Percentiles rank a stretch among this genome's conserved stretches.
Evolutionary conservation across 1,139 yeast species (phyloP).

Genomic region (Hansenula anomala): DNA sequence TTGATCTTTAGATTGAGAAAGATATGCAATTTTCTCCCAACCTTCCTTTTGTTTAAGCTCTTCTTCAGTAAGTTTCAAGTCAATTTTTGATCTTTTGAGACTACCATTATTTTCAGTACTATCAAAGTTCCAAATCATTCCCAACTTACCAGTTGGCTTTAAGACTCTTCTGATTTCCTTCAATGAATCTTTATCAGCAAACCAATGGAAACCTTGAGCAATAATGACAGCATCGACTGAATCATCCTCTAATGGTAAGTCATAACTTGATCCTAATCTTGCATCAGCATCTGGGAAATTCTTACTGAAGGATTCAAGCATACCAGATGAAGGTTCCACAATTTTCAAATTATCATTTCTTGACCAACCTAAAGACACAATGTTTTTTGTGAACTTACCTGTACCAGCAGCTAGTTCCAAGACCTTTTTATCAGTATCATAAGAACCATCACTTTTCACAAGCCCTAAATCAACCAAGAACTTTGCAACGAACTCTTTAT

Average conservation of each 20-base stretch:
- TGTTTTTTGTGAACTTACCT: constrained; percentile 52
- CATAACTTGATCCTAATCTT: constrained; percentile 41
- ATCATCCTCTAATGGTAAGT: constrained; percentile 41
- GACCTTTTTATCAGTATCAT: constrained; percentile 25
- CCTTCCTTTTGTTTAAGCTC: constrained; percentile 18
- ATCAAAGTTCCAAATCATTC: constrained; percentile 62
- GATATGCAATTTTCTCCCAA: constrained; percentile 28
- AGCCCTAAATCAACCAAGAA: constrained; percentile 37
- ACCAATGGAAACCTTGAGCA: constrained; percentile 73
- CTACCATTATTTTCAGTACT: constrained; percentile 22
- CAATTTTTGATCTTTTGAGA: not conserved
- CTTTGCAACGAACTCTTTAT: constrained; percentile 41
- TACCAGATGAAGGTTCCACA: constrained; percentile 59
- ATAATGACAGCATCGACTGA: constrained; percentile 49
- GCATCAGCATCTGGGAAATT: constrained; percentile 45
- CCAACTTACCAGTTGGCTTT: constrained; percentile 47
- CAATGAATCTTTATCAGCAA: constrained; percentile 45
- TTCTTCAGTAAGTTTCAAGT: constrained; percentile 5
- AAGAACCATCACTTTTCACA: not conserved
- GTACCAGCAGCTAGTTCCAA: constrained; percentile 64
- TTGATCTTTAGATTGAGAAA: constrained; percentile 27
- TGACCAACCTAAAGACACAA: constrained; percentile 40
- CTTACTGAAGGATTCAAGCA: constrained; percentile 42
- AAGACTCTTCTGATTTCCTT: constrained; percentile 49
- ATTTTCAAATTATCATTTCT: constrained; percentile 27